Percentiles rank a stretch among this genome's conserved stretches.
These are phyloP conservation scores for Geotrichum ghanense DNA, from an alignment of 805 yeast species.

Conservation along the genomic window DNA sequence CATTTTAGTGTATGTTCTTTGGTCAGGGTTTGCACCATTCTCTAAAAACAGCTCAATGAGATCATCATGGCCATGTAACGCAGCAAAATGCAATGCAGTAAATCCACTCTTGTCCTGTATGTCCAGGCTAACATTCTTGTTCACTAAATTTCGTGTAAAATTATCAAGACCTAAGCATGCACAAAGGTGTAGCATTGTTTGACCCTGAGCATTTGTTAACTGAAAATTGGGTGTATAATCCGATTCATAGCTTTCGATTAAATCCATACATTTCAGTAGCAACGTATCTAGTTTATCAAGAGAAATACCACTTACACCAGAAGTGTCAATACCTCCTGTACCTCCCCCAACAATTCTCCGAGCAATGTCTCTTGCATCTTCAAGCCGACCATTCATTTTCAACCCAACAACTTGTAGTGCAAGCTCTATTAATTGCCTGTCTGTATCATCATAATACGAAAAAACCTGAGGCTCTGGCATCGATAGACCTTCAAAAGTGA, in stretches of 20 bases:
- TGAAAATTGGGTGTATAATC: conserved; percentile 56
- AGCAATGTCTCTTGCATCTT: conserved; percentile 91
- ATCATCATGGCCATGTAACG: conserved; percentile 60
- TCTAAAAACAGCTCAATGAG: conserved; percentile 50
- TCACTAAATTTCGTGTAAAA: conserved; percentile 52
- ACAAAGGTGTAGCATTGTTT: conserved; percentile 80
- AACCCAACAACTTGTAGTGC: conserved; percentile 95
- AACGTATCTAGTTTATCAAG: conserved; percentile 28
- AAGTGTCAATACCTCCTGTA: conserved; percentile 17
- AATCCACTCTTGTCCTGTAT: conserved; percentile 67
- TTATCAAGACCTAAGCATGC: conserved; percentile 58
- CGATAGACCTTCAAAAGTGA: conserved; percentile 56
- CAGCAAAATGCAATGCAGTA: conserved; percentile 83
- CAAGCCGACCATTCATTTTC: conserved; percentile 91
- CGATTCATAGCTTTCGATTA: conserved; percentile 46
- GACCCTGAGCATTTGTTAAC: conserved; percentile 72
- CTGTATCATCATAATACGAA: conserved; percentile 92
- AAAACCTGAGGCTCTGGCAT: conserved; percentile 43
- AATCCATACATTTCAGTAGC: conserved; percentile 42
- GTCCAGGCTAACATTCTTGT: conserved; percentile 46
- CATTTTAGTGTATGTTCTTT: conserved; percentile 16
- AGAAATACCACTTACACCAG: conserved; percentile 1
- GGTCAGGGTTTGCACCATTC: conserved; percentile 54
- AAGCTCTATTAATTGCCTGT: conserved; percentile 83
- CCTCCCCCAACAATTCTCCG: conserved; percentile 69